Percentiles rank a stretch among this genome's conserved stretches.
These are phyloP conservation scores for Eutrema heterophyllum DNA, from an alignment of 345 rosid species.

Conservation along the genomic window DNA sequence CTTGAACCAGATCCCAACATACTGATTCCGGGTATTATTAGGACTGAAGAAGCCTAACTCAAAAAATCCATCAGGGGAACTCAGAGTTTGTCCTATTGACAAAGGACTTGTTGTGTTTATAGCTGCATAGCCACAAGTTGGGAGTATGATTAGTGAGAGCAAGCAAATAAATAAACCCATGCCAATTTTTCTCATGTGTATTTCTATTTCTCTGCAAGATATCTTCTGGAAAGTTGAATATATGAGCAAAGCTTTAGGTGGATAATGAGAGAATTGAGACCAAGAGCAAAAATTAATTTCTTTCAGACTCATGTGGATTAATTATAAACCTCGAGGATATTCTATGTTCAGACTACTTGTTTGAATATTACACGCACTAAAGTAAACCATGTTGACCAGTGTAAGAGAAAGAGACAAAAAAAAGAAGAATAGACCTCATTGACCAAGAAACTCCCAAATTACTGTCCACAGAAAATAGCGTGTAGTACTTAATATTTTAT, in stretches of 20 bases:
- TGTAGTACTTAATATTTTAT: conserved; percentile 7
- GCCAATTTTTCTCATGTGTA: neutral
- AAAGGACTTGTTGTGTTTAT: conserved; percentile 26
- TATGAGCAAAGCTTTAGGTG: too few species aligned
- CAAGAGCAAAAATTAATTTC: too few species aligned
- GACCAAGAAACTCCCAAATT: neutral
- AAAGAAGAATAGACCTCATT: neutral
- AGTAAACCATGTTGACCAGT: too few species aligned
- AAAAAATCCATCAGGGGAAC: conserved; percentile 23
- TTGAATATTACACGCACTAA: too few species aligned
- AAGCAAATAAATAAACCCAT: conserved; percentile 1
- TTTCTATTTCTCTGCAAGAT: neutral
- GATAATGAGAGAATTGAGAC: too few species aligned
- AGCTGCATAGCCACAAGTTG: conserved; percentile 18
- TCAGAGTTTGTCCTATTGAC: conserved; percentile 21
- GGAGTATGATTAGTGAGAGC: conserved; percentile 13
- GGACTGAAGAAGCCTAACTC: conserved; percentile 40
- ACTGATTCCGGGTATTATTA: conserved; percentile 23
- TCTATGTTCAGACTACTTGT: too few species aligned
- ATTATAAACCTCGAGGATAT: too few species aligned
- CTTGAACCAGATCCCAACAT: conserved; percentile 50
- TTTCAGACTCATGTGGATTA: too few species aligned
- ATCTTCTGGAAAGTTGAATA: neutral
- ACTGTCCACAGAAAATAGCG: conserved; percentile 18
- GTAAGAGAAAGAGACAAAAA: neutral